Conservation (phyloP, 805 yeast genomes). For the Candida stauntonica region DNA sequence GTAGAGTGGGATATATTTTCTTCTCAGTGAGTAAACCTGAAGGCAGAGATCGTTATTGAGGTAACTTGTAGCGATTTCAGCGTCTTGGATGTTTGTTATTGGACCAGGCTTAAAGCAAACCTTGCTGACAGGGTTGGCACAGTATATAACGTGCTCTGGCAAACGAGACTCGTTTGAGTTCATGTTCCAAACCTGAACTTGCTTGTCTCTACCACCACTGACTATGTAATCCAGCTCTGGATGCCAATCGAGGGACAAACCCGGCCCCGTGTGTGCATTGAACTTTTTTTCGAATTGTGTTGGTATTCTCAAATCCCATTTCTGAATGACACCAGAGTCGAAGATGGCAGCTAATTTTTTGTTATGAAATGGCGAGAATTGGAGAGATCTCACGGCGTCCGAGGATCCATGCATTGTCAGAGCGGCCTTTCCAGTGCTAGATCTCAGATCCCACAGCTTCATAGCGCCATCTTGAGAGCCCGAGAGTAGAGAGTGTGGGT, state of each 20-base stretch:
- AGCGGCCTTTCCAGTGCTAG: slow-evolving; percentile 41
- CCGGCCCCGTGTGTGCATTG: slow-evolving; percentile 91
- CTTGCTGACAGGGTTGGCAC: slow-evolving; percentile 76
- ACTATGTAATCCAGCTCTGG: slow-evolving; percentile 75
- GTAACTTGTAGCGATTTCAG: slow-evolving; percentile 71
- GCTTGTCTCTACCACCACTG: slow-evolving; percentile 91
- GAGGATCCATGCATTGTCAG: slow-evolving; percentile 55
- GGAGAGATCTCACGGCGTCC: slow-evolving; percentile 62
- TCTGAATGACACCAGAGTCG: slow-evolving; percentile 83
- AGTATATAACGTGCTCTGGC: slow-evolving; percentile 69
- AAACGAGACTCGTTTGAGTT: slow-evolving; percentile 32
- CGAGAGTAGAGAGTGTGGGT: slow-evolving; percentile 39
- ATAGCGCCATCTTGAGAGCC: slow-evolving; percentile 82
- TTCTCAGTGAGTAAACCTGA: slow-evolving; percentile 61
- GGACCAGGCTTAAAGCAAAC: slow-evolving; percentile 59
- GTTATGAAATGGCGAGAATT: slow-evolving; percentile 49
- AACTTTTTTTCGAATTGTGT: slow-evolving; percentile 59
- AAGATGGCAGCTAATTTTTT: slow-evolving; percentile 70
- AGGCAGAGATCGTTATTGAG: slow-evolving; percentile 64
- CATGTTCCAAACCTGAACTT: slow-evolving; percentile 73
- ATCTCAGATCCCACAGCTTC: slow-evolving; percentile 69
- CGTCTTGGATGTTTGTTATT: slow-evolving; percentile 40
- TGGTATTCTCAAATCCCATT: slow-evolving; percentile 80
- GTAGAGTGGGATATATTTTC: slow-evolving; percentile 69
- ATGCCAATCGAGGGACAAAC: slow-evolving; percentile 83